These are phyloP conservation scores for Harrya chromipes DNA, from an alignment of 768 basidiomycete species.

Conservation along the genomic window DNA sequence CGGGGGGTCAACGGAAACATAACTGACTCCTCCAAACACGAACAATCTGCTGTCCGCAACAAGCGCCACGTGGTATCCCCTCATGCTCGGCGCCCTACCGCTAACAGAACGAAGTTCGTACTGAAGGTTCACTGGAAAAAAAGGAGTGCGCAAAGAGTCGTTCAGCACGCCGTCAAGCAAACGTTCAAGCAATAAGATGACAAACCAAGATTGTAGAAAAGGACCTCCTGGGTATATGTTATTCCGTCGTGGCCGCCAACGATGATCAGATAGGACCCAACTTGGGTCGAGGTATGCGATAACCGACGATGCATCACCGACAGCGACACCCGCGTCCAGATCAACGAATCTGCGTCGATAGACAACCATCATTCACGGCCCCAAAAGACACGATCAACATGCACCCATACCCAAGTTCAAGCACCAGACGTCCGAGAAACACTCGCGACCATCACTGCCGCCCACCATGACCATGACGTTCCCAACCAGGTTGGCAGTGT, in stretches of 20 bases:
- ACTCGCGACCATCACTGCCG: constrained; percentile 86
- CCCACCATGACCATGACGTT: constrained; percentile 87
- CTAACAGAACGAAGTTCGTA: constrained; percentile 72
- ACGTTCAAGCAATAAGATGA: not conserved
- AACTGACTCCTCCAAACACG: constrained; percentile 68
- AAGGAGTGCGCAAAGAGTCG: no score
- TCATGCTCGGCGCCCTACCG: constrained; percentile 65
- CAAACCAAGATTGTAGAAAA: constrained; percentile 85
- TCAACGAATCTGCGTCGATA: constrained; percentile 21
- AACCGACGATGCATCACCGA: constrained; percentile 51
- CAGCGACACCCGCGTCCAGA: constrained; percentile 28
- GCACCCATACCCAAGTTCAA: constrained; percentile 71
- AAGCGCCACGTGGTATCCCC: constrained; percentile 84
- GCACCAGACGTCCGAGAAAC: constrained; percentile 86
- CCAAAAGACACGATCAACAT: not conserved
- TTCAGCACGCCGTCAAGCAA: not conserved
- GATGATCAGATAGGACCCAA: constrained; percentile 90
- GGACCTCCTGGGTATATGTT: constrained; percentile 69
- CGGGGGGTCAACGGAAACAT: not conserved
- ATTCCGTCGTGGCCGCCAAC: constrained; percentile 84
- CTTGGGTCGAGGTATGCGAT: constrained; percentile 84
- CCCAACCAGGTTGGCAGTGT: constrained; percentile 84
- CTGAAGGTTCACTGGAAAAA: constrained; percentile 66
- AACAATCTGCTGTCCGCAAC: constrained; percentile 84
- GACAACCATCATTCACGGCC: not conserved